Base-by-base conservation (phyloP, 108 stramenopile genomes). In the Pseudonitzschia multistriata region DNA sequence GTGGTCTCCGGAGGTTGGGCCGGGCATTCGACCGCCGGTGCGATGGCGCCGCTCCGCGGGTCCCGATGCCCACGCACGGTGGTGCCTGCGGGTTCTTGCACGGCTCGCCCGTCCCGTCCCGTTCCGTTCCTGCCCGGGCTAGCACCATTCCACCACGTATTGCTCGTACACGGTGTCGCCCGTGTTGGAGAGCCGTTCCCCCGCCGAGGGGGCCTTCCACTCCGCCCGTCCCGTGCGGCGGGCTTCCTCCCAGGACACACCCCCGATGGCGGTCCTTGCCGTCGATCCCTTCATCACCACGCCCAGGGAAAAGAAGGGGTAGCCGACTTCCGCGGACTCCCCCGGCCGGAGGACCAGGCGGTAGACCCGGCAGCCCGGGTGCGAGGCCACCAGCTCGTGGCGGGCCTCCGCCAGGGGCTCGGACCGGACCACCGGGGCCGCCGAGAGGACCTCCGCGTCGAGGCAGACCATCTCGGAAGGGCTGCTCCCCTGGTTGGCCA, bases 81-180 rank as follows among this genome's bases (percentile, higher is more conserved):
- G 5, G 10, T 39, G 5, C 10, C 5, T 10, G 37, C 37, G 37
- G 10, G 5, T 39, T 39, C 37, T 39, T 39, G 5, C 37, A 10
- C 37, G 5, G 37, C 37, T 7, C 37, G 37, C 37, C 7, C 37
- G 10, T 10, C 37, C 10, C 37, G 37, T 10, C 5, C 37, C 10
- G 37, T 10, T 10, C 7, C 37, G 37, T 5, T 7, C 7, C 37
- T 5, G 10, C 37, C 7, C n/a, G 11, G 13, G 19, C 81, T 68
- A 84, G 65, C 81, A 62, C 82, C 84, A 87, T 64, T 90, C 88
- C 3, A 82, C 74, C 64, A 90, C 85, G 65, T 78, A 90, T 64
- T 80, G 81, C 49, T 81, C 84, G 54, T 63, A 85, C 19, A 35
- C 49, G 30, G 63, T 53, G 4, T 62, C 36, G 10, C 88, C 84